Percentiles rank a stretch among this genome's conserved stretches.
These are phyloP conservation scores for Populus simonii DNA, from an alignment of 345 rosid genomes.

Conservation along the genomic window DNA sequence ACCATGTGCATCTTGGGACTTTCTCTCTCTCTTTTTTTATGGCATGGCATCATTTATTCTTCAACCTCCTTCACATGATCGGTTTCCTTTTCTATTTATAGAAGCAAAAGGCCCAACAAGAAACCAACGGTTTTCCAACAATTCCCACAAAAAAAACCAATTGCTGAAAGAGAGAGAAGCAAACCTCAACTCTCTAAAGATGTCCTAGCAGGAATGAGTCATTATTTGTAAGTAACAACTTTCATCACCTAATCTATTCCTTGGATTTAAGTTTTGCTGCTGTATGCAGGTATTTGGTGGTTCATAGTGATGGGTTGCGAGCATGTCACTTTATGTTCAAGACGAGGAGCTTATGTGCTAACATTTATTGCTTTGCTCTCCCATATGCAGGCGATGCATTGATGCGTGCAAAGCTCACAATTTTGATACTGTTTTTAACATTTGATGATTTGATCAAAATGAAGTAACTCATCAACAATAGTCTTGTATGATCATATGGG, in stretches of 20 bases:
- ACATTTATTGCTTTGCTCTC: neutral
- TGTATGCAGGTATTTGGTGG: slow-evolving; percentile 54
- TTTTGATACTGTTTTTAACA: too few species aligned
- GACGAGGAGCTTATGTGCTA: neutral
- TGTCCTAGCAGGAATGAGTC: slow-evolving; percentile 62
- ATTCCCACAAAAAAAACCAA: slow-evolving; percentile 66
- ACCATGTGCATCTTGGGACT: too few species aligned
- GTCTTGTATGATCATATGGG: too few species aligned
- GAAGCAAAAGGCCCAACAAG: slow-evolving; percentile 65
- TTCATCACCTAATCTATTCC: neutral
- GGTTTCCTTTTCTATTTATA: slow-evolving; percentile 23
- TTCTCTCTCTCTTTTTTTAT: too few species aligned
- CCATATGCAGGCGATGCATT: neutral
- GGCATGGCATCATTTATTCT: neutral
- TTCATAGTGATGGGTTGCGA: slow-evolving; percentile 16
- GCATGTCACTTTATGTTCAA: too few species aligned
- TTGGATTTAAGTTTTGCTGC: slow-evolving; percentile 3
- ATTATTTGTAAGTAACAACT: neutral
- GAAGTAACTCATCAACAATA: too few species aligned
- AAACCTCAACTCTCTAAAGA: slow-evolving; percentile 66
- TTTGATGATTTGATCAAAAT: too few species aligned
- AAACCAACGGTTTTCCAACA: slow-evolving; percentile 46
- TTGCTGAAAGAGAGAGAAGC: slow-evolving; percentile 40
- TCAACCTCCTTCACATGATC: neutral
- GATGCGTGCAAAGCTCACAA: neutral